These are phyloP conservation scores for Abelmoschus esculentus DNA, from an alignment of 345 rosid genomes.

Conservation along the genomic window DNA sequence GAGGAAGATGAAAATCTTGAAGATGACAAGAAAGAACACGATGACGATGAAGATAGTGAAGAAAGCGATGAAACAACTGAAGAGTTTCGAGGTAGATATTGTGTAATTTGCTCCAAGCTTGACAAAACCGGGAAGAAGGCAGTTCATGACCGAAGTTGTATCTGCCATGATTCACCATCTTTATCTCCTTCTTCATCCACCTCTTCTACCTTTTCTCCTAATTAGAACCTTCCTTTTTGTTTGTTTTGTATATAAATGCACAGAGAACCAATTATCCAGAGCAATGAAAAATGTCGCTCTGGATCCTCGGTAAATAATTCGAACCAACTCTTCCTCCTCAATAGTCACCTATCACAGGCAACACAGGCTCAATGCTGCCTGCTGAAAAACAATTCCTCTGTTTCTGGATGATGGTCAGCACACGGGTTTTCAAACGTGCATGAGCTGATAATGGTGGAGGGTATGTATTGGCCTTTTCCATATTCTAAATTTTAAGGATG, in stretches of 20 bases:
- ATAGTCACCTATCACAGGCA: not conserved
- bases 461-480: too few species aligned
- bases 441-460: not conserved
- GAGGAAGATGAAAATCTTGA: conserved; percentile 23
- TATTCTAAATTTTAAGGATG: too few species aligned
- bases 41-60: not conserved
- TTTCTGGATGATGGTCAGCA: not conserved
- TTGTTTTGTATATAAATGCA: conserved; percentile 23
- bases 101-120: conserved; percentile 59
- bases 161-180: conserved; percentile 36
- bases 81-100: conserved; percentile 31
- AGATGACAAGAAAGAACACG: conserved; percentile 15
- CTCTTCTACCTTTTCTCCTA: conserved; percentile 32
- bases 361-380: not conserved
- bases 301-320: not conserved
- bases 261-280: conserved; percentile 10
- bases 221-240: conserved; percentile 3
- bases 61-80: conserved; percentile 2
- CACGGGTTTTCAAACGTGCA: not conserved
- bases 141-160: conserved; percentile 43
- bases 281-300: not conserved
- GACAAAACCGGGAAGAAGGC: conserved; percentile 33
- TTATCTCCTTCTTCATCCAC: conserved; percentile 30
- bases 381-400: not conserved
- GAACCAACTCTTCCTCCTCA: not conserved